phyloP scores from a whole-genome alignment of 1,284 basidiomycete species.

The Ganoderma multipileum region DNA sequence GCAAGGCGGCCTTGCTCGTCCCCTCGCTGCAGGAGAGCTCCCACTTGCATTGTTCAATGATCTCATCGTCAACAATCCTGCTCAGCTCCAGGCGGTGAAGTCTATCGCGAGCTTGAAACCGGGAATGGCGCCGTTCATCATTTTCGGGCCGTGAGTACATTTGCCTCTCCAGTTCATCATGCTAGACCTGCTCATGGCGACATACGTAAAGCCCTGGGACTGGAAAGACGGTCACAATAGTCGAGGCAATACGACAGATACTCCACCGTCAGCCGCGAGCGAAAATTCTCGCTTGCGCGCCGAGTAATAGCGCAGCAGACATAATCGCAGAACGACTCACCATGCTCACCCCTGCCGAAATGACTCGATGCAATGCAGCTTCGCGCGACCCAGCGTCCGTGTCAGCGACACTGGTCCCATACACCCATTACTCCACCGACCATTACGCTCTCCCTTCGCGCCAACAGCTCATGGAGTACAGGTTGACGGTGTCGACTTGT shows the following conservation, averaged over 20 bases:
- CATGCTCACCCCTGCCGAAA: slow-evolving; percentile 42
- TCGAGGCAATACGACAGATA: slow-evolving; percentile 70
- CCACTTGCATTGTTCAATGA: slow-evolving; percentile 46
- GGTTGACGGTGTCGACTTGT: slow-evolving; percentile 67
- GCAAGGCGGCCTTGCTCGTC: slow-evolving; percentile 36
- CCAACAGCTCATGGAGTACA: slow-evolving; percentile 50
- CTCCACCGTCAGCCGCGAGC: slow-evolving; percentile 49
- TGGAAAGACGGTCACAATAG: slow-evolving; percentile 72
- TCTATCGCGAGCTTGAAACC: slow-evolving; percentile 53
- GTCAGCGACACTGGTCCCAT: slow-evolving; percentile 50
- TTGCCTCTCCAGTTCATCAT: not conserved
- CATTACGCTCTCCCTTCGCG: slow-evolving; percentile 56
- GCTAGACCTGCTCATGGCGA: not conserved
- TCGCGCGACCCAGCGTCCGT: slow-evolving; percentile 55
- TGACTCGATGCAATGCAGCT: slow-evolving; percentile 73
- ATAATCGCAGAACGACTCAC: slow-evolving; percentile 62
- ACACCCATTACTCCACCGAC: slow-evolving; percentile 47
- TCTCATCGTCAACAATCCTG: slow-evolving; percentile 53
- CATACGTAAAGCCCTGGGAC: slow-evolving; percentile 58
- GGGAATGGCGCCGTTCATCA: slow-evolving; percentile 61
- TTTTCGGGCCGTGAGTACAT: slow-evolving; percentile 70
- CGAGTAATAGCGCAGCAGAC: slow-evolving; percentile 68
- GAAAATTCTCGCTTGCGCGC: slow-evolving; percentile 68
- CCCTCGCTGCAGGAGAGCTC: slow-evolving; percentile 24
- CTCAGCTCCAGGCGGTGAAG: slow-evolving; percentile 61